Evolutionary conservation across 2,329 filamentous ascomycete species (phyloP).

Genomic region (Lasiodiplodia gonubiensis): DNA sequence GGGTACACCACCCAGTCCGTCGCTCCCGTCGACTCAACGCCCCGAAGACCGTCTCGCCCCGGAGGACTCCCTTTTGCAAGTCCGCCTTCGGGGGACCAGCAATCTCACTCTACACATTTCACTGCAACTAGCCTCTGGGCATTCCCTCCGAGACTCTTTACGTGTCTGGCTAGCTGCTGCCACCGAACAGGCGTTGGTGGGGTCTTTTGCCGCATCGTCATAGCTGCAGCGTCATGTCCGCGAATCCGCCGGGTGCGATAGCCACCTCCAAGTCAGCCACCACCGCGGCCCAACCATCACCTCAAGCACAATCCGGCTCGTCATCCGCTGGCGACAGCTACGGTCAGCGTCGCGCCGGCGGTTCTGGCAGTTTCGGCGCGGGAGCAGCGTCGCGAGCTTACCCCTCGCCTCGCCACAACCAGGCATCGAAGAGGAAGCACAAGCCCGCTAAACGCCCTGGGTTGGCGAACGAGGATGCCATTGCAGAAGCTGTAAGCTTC

Average conservation of each 20-base stretch:
- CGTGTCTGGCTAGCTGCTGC: constrained; percentile 1
- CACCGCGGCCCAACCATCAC: constrained; percentile 47
- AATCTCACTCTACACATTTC: not conserved
- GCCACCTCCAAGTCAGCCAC: constrained; percentile 50
- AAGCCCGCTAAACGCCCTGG: constrained; percentile 77
- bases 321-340: constrained; percentile 51
- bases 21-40: not conserved
- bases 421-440: constrained; percentile 80
- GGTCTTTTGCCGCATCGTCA: constrained; percentile 22
- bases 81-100: constrained; percentile 29
- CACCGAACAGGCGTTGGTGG: constrained; percentile 9
- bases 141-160: not conserved
- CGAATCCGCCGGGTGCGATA: constrained; percentile 49
- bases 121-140: not conserved
- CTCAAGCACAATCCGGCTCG: constrained; percentile 51
- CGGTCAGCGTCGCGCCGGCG: constrained; percentile 51
- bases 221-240: constrained; percentile 45
- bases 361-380: constrained; percentile 46
- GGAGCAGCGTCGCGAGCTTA: constrained; percentile 46
- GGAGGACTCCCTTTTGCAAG: constrained; percentile 26
- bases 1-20: not conserved
- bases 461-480: constrained; percentile 80
- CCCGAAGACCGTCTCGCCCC: constrained; percentile 2
- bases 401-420: constrained; percentile 71
- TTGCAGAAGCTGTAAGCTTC: constrained; percentile 78